These are phyloP conservation scores for Loxodes magnus DNA, from an alignment of 73 alveolate species.

Conservation along the genomic window DNA sequence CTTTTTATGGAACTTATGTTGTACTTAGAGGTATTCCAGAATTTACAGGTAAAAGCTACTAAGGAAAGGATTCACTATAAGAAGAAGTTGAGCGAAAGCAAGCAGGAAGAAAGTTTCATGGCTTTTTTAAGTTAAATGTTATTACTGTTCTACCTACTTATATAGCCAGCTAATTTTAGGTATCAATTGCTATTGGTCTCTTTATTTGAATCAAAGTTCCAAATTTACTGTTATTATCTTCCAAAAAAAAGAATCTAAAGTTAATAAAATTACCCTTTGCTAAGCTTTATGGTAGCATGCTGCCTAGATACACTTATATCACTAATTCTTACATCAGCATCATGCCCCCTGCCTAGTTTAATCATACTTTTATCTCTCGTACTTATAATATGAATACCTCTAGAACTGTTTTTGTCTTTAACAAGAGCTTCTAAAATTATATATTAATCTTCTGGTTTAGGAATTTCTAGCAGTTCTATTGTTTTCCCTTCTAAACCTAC, in stretches of 20 bases:
- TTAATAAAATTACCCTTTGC: no score
- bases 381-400: conserved; percentile 49
- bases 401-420: conserved; percentile 45
- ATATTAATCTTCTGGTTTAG: conserved; percentile 49
- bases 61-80: neutral
- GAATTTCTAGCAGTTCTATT: conserved; percentile 45
- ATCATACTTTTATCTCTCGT: conserved; percentile 28
- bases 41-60: conserved; percentile 7
- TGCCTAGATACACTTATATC: conserved; percentile 65
- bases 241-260: conserved; percentile 46
- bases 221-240: conserved; percentile 67
- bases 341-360: conserved; percentile 68
- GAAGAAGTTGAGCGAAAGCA: conserved; percentile 8
- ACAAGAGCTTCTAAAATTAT: conserved; percentile 47
- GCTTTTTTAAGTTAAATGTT: conserved; percentile 14
- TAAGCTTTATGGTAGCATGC: conserved; percentile 61
- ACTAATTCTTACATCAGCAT: conserved; percentile 56
- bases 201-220: conserved; percentile 68
- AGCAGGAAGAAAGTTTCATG: conserved; percentile 8
- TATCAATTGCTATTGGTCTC: conserved; percentile 19
- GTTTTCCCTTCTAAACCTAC: conserved; percentile 27
- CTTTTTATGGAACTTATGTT: neutral
- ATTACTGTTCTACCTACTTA: conserved; percentile 48
- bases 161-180: conserved; percentile 21
- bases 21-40: conserved; percentile 12